Percentiles rank a stretch among this genome's conserved stretches.
phyloP scores from a whole-genome alignment of 164 flowering plant genomes.

The Piper betle region DNA sequence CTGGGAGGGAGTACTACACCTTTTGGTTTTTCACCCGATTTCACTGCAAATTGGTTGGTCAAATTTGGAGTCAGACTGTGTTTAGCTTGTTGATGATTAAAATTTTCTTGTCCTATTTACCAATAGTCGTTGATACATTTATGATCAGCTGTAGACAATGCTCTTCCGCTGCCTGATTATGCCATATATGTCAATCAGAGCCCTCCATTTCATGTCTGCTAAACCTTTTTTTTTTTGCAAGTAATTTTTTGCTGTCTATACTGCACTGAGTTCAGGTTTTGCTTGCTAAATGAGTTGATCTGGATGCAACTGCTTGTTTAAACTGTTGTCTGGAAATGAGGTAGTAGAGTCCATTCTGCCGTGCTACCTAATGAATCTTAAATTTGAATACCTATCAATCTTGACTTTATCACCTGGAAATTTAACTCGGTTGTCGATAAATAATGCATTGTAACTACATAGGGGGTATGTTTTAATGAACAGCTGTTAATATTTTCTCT shows the following conservation, averaged over 20 bases:
- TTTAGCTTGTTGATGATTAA: neutral
- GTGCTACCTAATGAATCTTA: too few relatives aligned
- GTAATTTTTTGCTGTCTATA: too few relatives aligned
- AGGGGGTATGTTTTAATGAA: neutral
- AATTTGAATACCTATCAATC: too few relatives aligned
- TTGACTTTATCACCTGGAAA: neutral
- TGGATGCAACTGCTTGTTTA: too few relatives aligned
- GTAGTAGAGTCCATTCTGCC: too few relatives aligned
- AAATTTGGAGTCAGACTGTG: neutral
- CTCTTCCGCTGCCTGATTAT: neutral
- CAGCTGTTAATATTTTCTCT: constrained; percentile 4
- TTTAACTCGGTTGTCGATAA: neutral
- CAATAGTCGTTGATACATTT: too few relatives aligned
- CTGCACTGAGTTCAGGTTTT: too few relatives aligned
- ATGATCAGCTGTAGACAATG: too few relatives aligned
- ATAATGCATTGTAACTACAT: neutral
- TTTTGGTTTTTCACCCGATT: constrained; percentile 94
- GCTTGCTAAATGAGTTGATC: too few relatives aligned
- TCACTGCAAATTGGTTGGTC: constrained; percentile 53
- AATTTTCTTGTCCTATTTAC: neutral
- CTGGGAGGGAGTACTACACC: constrained; percentile 90
- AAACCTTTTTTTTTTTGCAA: too few relatives aligned
- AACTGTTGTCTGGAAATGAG: too few relatives aligned
- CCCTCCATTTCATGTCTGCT: too few relatives aligned
- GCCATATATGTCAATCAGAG: neutral